Conservation (phyloP, 176 grass and related monocot genomes). For the Aegilops tauschii region DNA sequence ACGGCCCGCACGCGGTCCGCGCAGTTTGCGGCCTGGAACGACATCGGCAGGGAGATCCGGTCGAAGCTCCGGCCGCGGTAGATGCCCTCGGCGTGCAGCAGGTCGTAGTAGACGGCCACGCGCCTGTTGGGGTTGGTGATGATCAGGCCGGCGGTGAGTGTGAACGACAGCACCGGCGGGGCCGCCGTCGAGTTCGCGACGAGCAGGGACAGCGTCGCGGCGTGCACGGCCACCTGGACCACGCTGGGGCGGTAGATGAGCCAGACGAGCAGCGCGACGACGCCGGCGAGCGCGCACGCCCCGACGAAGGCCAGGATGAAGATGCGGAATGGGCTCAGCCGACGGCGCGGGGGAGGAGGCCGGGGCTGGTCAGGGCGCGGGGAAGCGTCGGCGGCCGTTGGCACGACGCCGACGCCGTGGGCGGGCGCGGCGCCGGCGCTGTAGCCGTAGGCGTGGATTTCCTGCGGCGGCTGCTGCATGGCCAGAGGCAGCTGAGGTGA, state of each 20-base stretch:
- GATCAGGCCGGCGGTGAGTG: constrained; percentile 35
- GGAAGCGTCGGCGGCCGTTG: neutral
- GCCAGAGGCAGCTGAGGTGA: neutral
- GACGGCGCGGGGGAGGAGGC: neutral
- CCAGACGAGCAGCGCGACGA: constrained; percentile 48
- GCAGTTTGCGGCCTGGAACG: constrained; percentile 25
- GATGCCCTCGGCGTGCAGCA: constrained; percentile 33
- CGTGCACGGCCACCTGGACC: constrained; percentile 34
- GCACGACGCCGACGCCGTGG: neutral
- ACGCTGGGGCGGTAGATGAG: constrained; percentile 59
- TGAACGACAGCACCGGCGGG: constrained; percentile 28
- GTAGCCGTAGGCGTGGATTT: neutral
- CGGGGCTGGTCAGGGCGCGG: neutral
- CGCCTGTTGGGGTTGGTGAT: constrained; percentile 53
- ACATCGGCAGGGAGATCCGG: constrained; percentile 12
- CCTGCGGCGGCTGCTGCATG: neutral
- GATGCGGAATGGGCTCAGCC: neutral
- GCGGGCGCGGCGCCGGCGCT: neutral
- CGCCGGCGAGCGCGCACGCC: constrained; percentile 14
- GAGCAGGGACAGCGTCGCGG: constrained; percentile 35
- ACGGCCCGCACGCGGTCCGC: constrained; percentile 9
- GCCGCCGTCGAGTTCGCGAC: constrained; percentile 9
- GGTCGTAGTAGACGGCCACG: constrained; percentile 70
- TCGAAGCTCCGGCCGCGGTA: constrained; percentile 46
- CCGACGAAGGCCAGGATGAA: constrained; percentile 17